Evolutionary conservation across 163 green algal genomes (phyloP), one percentile per base, ranked within the genome.

Genomic region (Trebouxiophyceae sp.): DNA sequence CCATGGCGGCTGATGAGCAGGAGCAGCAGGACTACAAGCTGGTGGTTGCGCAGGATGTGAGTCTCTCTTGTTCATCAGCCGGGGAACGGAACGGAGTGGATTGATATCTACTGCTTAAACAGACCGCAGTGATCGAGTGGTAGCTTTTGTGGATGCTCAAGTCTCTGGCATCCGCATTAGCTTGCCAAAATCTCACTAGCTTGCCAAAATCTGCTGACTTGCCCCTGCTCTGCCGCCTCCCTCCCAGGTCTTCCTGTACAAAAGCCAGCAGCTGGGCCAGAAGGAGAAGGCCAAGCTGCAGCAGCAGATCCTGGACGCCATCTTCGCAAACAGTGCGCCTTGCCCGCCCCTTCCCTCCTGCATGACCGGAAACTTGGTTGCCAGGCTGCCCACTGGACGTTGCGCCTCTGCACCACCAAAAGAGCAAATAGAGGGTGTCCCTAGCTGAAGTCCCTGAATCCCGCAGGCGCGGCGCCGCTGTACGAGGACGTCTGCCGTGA

Each of bases 401-500:
- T 39, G 33, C 7, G 12, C 65, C 1, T 28, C 5, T 47, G 24
- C 28, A 60, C 32, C 23, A 28, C n/a, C 26, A 19, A 57, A 20
- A 33, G n/a, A 63, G 33, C 33, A 55, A n/a, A 4, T n/a, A 32
- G 16, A 12, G 30, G 55, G n/a, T 44, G 26, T 50, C 57, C 54
- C 2, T 12, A 44, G 20, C 27, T 31, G 34, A 2, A 44, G 26
- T 57, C 44, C 44, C 2, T 47, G 3, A 34, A 5, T n/a, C 12
- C 12, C 23, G 57, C 75, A 81, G 78, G 84, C 31, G 67, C 80
- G 60, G 70, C 71, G 5, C 68, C 71, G 4, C 26, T 91, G 5
- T 97, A 97, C 60, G 75, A 91, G 69, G 31, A 82, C 8, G 29
- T 95, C 5, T 91, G 81, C 64, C 29, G 67, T 4, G 75, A 89